Base-by-base conservation (phyloP, 2,329 filamentous ascomycete genomes). In the Botrytis porri region DNA sequence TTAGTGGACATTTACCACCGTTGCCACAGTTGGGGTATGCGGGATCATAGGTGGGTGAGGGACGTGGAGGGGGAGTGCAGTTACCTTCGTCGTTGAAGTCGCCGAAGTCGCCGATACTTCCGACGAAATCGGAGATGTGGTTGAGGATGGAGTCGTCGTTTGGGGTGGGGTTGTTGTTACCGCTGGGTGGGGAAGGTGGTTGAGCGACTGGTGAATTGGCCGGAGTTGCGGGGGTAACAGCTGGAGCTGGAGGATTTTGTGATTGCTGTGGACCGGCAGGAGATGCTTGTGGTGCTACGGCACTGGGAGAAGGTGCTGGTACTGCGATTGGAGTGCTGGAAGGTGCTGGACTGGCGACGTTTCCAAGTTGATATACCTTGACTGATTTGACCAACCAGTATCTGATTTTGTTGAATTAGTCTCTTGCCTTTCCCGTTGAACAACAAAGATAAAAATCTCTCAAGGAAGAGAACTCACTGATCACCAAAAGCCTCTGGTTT, bases 401-500 rank as follows among this genome's bases (percentile, higher is more conserved):
- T 25, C 65, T 67, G 20, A 10, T 57, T 25, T 25, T 8, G 18
- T 16, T 1, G 2, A 16, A 25, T 67, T 12, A 67, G 65, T n/a
- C 1, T 10, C 22, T 25, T 12, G 32, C 1, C 2, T 43, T 20
- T 1, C 4, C 22, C 20, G 20, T 16, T 1, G 3, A 16, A 25
- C 2, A n/a, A 1, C 20, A 35, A 61, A 1, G 12, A 35, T 5
- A 22, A 0, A 61, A 16, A 22, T 1, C 8, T n/a, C 1, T 7
- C 3, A 22, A 41, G 20, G 39, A 54, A 7, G 1, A 0, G 9
- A 32, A 73, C 69, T 69, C 90, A 97, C 1, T 92, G 88, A 35
- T 95, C 86, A 35, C 83, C 80, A 81, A 96, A 97, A 18, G 86
- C 92, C 10, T 82, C 79, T 0, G 94, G 92, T 81, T 94, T 92